phyloP scores from a whole-genome alignment of 2,329 filamentous ascomycete genomes.

The Botryotinia globosa region DNA sequence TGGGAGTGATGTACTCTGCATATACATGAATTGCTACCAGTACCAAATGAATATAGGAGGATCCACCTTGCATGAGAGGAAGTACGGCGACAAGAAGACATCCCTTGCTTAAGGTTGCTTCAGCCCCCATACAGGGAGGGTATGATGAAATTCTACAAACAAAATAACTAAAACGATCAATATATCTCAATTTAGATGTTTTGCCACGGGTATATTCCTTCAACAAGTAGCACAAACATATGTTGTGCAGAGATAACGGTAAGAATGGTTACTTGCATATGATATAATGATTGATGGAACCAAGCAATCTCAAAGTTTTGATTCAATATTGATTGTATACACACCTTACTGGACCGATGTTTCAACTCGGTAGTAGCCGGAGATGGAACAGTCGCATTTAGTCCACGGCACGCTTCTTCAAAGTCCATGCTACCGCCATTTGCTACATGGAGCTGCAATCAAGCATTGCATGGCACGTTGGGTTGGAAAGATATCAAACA shows the following conservation, averaged over 20 bases:
- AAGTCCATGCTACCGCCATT: not conserved
- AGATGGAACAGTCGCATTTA: slow-evolving; percentile 15
- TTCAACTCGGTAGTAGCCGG: slow-evolving; percentile 14
- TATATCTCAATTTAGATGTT: not conserved
- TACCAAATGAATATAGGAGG: slow-evolving; percentile 6
- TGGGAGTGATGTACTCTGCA: slow-evolving; percentile 3
- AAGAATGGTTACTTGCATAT: slow-evolving; percentile 20
- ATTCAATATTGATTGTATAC: slow-evolving; percentile 10
- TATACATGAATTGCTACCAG: slow-evolving; percentile 16
- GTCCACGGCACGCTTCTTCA: not conserved
- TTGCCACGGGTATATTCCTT: not conserved
- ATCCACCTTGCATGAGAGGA: slow-evolving; percentile 10
- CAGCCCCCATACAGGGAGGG: slow-evolving; percentile 5
- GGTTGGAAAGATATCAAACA: not conserved
- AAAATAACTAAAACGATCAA: not conserved
- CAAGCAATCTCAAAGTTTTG: slow-evolving; percentile 6
- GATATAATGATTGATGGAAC: slow-evolving; percentile 14
- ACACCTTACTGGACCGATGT: slow-evolving; percentile 6
- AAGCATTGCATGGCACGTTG: not conserved
- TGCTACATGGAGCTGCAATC: not conserved
- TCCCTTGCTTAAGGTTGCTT: slow-evolving; percentile 15
- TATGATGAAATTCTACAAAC: not conserved
- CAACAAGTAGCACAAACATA: not conserved
- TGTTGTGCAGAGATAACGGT: slow-evolving; percentile 14
- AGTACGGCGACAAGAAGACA: slow-evolving; percentile 1